These are phyloP conservation scores for Myxozyma geophila DNA, from an alignment of 805 yeast genomes.

Conservation along the genomic window DNA sequence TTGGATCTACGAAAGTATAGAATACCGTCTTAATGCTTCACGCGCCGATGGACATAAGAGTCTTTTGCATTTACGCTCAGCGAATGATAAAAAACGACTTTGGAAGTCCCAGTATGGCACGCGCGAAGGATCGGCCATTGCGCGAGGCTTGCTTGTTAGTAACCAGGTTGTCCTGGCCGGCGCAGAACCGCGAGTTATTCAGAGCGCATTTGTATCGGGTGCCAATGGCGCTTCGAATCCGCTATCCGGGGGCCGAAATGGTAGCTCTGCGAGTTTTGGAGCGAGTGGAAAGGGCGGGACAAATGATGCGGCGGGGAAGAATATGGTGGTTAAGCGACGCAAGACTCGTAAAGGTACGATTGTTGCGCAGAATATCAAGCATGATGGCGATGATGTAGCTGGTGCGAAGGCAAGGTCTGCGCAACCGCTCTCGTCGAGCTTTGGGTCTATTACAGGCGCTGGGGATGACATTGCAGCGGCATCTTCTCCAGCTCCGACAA, in stretches of 20 bases:
- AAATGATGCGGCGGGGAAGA: neutral
- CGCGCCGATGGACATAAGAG: conserved; percentile 8
- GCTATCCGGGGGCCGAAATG: neutral
- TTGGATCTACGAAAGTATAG: conserved; percentile 38
- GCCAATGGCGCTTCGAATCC: conserved; percentile 3
- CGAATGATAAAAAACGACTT: conserved; percentile 11
- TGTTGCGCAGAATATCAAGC: conserved; percentile 23
- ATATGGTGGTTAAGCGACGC: conserved; percentile 22
- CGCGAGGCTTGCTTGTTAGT: conserved; percentile 28
- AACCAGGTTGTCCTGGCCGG: conserved; percentile 24
- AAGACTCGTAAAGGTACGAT: conserved; percentile 29
- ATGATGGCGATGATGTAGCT: neutral
- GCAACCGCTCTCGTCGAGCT: conserved; percentile 18
- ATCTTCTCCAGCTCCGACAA: neutral
- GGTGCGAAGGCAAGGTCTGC: conserved; percentile 5
- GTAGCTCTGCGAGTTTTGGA: neutral
- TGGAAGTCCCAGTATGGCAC: conserved; percentile 22
- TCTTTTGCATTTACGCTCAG: conserved; percentile 20
- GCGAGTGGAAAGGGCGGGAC: neutral
- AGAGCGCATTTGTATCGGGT: conserved; percentile 11
- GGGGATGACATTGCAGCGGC: neutral
- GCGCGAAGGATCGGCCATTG: conserved; percentile 15
- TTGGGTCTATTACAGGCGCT: conserved; percentile 1
- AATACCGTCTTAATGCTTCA: conserved; percentile 6
- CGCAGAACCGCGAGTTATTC: conserved; percentile 14